These are phyloP conservation scores for Saturnispora mendoncae DNA, from an alignment of 805 yeast genomes.

Conservation along the genomic window DNA sequence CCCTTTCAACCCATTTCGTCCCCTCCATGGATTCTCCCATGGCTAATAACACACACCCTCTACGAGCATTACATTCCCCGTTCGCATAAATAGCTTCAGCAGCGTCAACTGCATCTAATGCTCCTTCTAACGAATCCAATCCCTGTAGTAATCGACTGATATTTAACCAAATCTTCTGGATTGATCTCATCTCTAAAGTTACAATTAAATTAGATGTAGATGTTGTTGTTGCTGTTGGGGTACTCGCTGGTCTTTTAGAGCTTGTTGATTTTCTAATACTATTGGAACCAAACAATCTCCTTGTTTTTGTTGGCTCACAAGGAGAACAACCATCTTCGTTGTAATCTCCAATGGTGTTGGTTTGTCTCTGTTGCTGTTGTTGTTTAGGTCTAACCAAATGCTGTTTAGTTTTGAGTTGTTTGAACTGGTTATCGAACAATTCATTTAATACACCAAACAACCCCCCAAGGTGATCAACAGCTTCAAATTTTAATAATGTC, in stretches of 20 bases:
- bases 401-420: background rate
- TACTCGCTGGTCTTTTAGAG: background rate
- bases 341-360: too few relatives aligned
- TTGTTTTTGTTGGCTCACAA: slow-evolving; percentile 8
- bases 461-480: slow-evolving; percentile 41
- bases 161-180: slow-evolving; percentile 70
- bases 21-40: background rate
- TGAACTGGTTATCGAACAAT: slow-evolving; percentile 16
- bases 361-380: background rate
- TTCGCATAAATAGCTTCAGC: slow-evolving; percentile 29
- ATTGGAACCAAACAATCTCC: background rate
- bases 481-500: slow-evolving; percentile 53
- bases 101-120: slow-evolving; percentile 65
- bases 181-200: slow-evolving; percentile 28
- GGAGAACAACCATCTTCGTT: slow-evolving; percentile 2
- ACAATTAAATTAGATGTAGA: background rate
- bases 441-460: slow-evolving; percentile 50
- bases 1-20: background rate
- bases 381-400: background rate
- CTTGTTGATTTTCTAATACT: background rate
- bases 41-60: slow-evolving; percentile 6
- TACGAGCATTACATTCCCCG: slow-evolving; percentile 6
- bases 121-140: slow-evolving; percentile 46
- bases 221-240: background rate
- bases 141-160: slow-evolving; percentile 55